Conservation (phyloP, 1,139 yeast genomes). For the Hyphopichia wangnamkhiaoensis region DNA sequence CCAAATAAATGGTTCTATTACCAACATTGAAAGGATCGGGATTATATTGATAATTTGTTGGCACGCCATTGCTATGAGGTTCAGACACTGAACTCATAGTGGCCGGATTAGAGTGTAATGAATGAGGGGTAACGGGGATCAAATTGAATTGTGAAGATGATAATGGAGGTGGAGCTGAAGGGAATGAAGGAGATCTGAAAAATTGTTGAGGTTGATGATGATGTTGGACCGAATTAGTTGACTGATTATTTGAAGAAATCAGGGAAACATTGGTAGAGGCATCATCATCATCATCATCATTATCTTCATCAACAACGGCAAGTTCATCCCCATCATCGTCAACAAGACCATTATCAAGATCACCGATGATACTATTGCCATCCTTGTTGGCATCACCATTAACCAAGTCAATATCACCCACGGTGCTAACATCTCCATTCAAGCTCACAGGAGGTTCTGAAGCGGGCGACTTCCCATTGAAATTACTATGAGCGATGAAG, state of each 20-base stretch:
- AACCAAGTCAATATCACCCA: no score
- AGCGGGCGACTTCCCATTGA: no score
- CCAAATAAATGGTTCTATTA: constrained; percentile 46
- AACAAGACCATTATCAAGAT: not conserved
- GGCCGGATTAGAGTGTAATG: constrained; percentile 1
- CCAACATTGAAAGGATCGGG: constrained; percentile 32
- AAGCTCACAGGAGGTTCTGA: no score
- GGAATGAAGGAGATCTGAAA: not conserved
- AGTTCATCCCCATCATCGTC: not conserved
- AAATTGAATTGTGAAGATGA: constrained; percentile 4
- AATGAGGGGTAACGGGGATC: not conserved
- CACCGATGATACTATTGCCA: not conserved
- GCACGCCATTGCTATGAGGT: not conserved
- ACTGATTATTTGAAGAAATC: constrained; percentile 2
- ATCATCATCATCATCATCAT: not conserved
- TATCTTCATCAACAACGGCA: not conserved
- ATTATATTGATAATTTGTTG: constrained; percentile 7
- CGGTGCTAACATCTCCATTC: no score
- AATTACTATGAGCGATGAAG: no score
- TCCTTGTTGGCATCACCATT: not conserved
- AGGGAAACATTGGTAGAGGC: constrained; percentile 2
- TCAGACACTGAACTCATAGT: no score
- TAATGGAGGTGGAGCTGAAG: not conserved
- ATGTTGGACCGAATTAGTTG: not conserved
- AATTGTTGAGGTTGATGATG: not conserved